Evolutionary conservation across 2,329 filamentous ascomycete genomes (phyloP), one percentile per base, ranked within the genome.

Genomic region (Exophiala calicioides): DNA sequence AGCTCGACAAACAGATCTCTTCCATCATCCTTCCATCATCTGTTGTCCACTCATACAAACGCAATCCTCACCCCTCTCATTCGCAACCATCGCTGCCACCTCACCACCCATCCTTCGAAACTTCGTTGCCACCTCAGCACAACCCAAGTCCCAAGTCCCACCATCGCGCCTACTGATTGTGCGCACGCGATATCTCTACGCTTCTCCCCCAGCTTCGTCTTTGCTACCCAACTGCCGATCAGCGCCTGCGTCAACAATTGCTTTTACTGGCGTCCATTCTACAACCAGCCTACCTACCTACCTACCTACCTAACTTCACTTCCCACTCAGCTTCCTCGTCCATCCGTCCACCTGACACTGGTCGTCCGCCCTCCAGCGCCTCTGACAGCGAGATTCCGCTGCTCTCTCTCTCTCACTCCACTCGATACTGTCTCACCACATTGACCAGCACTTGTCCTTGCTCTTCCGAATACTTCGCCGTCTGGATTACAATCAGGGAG

Each of bases 1-100:
- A 48, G 30, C 36, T 36, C 13, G 39, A 38, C 21, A 35, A 30
- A 43, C 21, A 35, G 35, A 43, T 44, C 40, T 44, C 31, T 36
- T 23, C 24, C 27, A 5, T 31, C 43, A 38, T 38, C 33, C 33
- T 36, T 8, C 24, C 33, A 15, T 36, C 12, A 36, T 36, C 24
- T 21, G 33, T 29, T 35, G 27, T n/a, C 44, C 38, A 42, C 24
- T 41, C 36, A 50, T 37, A 21, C 23, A 34, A 24, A 34, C 36
- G 29, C 34, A 23, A 12, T 37, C 38, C 37, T 46, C 37, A 13
- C 24, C 12, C 46, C 20, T 37, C 33, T 34, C 24, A 33, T n/a
- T 34, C 32, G 29, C 33, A 34, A 29, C 38, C 43, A 13, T 15
- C 19, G 27, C 26, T 36, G 27, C 33, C 34, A 24, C 24, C 33